Conservation (phyloP, 2,329 filamentous ascomycete genomes). For the Orbilia javanica region DNA sequence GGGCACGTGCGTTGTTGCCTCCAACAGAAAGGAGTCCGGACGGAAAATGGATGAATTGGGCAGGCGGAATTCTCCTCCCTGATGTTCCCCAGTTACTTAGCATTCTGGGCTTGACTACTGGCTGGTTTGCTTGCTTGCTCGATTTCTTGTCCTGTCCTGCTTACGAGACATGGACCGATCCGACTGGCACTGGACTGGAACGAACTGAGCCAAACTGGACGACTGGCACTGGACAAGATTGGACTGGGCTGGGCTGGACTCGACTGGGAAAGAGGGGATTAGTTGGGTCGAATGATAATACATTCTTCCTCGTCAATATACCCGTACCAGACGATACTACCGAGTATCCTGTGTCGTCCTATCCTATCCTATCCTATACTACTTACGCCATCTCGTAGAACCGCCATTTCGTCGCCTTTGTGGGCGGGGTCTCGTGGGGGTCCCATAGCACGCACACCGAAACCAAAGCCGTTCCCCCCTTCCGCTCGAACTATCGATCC, state of each 20-base stretch:
- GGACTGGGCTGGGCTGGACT: constrained; percentile 2
- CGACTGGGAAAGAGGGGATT: constrained; percentile 50
- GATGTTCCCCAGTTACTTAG: constrained; percentile 41
- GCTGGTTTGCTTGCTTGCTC: constrained; percentile 1
- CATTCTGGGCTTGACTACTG: constrained; percentile 27
- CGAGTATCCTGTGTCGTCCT: constrained; percentile 1
- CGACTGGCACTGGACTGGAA: constrained; percentile 12
- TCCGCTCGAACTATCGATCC: constrained; percentile 17
- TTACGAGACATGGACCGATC: constrained; percentile 4
- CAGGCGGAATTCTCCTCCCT: constrained; percentile 55
- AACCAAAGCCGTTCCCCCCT: constrained; percentile 18
- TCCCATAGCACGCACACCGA: constrained; percentile 40
- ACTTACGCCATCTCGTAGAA: constrained; percentile 28
- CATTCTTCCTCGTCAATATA: constrained; percentile 17
- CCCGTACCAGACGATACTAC: constrained; percentile 9
- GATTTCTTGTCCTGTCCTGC: background rate
- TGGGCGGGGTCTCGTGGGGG: constrained; percentile 59
- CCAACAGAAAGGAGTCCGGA: constrained; percentile 57
- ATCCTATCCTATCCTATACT: background rate
- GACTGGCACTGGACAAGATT: constrained; percentile 8
- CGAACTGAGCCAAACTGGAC: constrained; percentile 4
- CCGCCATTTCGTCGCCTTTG: constrained; percentile 36
- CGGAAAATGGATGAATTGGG: constrained; percentile 59
- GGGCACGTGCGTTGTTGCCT: constrained; percentile 57
- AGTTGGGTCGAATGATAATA: constrained; percentile 7